Base-by-base conservation (phyloP, 148 eudicot species). In the Silene uniflora region DNA sequence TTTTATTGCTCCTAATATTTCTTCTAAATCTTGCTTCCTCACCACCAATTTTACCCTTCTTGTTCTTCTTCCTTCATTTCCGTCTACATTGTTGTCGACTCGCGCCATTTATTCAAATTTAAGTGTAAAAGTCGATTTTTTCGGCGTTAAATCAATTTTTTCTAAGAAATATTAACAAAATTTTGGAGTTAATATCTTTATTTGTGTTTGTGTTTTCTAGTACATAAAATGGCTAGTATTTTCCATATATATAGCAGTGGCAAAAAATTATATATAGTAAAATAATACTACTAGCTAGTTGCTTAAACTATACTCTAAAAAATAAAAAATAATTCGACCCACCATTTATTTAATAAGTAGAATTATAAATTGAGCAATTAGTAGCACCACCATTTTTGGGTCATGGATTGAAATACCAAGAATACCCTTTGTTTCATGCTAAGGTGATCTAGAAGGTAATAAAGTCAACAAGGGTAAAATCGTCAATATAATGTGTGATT, bases 11-110 rank as follows among this genome's bases (percentile, higher is more conserved):
- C 46, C 73, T 56, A 76, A 39, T 17, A 76, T 76, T 58, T 56
- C 7, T 19, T 76, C 52, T 56, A 76, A 67, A 76, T 76, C 78
- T 22, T 76, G 73, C 14, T 29, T 76, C 62, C 29, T 67, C 8
- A 76, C 72, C 65, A 76, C 66, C 39, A 76, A 19, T 76, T 76
- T 76, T 24, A 76, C 78, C 61, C 78, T 67, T 67, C 44, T 32
- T 67, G 65, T 67, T 75, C 55, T 67, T 35, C 35, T 76, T 76
- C 46, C 78, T n/a, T 18, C 60, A 14, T 27, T 29, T 67, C 52
- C 70, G 2, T 24, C 18, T 19, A 75, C 47, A 7, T 66, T 47
- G n/a, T 47, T 52, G 24, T 67, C 47, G 35, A 56, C 11, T 67
- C 65, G 25, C 62, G 65, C 78, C 78, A 76, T 76, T n/a, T 17